Evolutionary conservation across 306 rosid species (phyloP), one percentile per base, ranked within the genome.

Genomic region (Cicer chorassanicum): DNA sequence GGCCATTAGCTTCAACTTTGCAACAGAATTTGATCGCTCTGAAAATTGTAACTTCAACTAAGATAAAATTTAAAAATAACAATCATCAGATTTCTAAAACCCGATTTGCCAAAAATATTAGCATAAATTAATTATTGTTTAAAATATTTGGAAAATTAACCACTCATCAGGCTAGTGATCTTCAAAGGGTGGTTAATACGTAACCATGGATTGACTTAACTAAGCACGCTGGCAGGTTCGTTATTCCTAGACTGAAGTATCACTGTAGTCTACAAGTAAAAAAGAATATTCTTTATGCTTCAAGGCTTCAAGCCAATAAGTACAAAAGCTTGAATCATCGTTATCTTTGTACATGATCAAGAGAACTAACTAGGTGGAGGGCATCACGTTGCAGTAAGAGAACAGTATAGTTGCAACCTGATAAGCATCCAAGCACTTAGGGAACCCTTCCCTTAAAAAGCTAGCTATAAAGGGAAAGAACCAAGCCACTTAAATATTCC

Each of bases 1-100:
- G 10, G 78, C 54, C 54, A 45, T 64, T 67, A 61, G 84, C 82
- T 73, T 67, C 48, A 83, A 41, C 48, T 16, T 48, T 13, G 48
- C 44, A 75, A 29, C 66, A 70, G 34, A 71, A 70, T 29, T 42
- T 56, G 15, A 65, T 65, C 45, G 12, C 73, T 42, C 55, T 5
- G 21, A 79, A 64, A 56, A 29, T 40, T 68, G 19, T 61, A 73
- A 77, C 44, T 65, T 49, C 40, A 56, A 51, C 69, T 57, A 36
- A 14, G 60, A 65, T 65, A 16, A 14, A 77, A 42, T 57, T 73
- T 18, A 65, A 49, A 65, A 65, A 65, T 50, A 57, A 73, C 42
- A 59, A 65, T 65, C 67, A 72, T 72, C 34, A 50, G 8, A 59
- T 43, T 53, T 39, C 21, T 48, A 68, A 42, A 55, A 66, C 54